Evolutionary conservation across 257 asterid species (phyloP).

Genomic region (Cinchona pubescens): DNA sequence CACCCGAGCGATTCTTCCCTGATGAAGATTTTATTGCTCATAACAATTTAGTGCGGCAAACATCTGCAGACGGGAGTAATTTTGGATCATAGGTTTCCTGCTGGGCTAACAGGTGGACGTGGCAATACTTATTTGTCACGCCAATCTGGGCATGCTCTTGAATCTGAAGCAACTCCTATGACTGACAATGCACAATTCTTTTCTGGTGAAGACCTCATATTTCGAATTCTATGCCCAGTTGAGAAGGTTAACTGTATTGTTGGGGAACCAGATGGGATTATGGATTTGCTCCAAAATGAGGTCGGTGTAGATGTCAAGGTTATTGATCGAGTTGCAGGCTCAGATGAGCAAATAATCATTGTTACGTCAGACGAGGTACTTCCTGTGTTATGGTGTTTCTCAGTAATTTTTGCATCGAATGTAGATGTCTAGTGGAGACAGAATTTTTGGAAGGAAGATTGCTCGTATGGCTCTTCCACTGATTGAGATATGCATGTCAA

Average conservation of each 20-base stretch:
- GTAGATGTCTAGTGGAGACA: not conserved
- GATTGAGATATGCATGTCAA: too few species aligned
- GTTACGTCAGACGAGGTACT: constrained; percentile 84
- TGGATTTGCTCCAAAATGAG: constrained; percentile 77
- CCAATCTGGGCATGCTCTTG: constrained; percentile 49
- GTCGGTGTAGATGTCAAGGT: constrained; percentile 74
- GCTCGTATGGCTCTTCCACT: not conserved
- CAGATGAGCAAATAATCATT: constrained; percentile 62
- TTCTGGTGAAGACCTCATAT: constrained; percentile 63
- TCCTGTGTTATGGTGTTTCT: constrained; percentile 12
- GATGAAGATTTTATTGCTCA: constrained; percentile 56
- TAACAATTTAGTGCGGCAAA: constrained; percentile 38
- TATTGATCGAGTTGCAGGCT: constrained; percentile 54
- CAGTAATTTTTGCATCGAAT: not conserved
- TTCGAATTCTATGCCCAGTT: constrained; percentile 83
- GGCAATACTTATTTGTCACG: constrained; percentile 56
- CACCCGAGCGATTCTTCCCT: constrained; percentile 59
- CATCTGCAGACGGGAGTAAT: constrained; percentile 54
- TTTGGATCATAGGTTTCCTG: constrained; percentile 59
- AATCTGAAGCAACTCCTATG: constrained; percentile 44
- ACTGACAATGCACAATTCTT: constrained; percentile 47
- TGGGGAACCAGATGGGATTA: constrained; percentile 76
- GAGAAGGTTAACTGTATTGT: constrained; percentile 62
- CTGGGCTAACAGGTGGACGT: constrained; percentile 40
- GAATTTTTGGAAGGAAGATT: not conserved